Conservation (phyloP, 1,284 basidiomycete genomes). For the Schizopora paradoxa region DNA sequence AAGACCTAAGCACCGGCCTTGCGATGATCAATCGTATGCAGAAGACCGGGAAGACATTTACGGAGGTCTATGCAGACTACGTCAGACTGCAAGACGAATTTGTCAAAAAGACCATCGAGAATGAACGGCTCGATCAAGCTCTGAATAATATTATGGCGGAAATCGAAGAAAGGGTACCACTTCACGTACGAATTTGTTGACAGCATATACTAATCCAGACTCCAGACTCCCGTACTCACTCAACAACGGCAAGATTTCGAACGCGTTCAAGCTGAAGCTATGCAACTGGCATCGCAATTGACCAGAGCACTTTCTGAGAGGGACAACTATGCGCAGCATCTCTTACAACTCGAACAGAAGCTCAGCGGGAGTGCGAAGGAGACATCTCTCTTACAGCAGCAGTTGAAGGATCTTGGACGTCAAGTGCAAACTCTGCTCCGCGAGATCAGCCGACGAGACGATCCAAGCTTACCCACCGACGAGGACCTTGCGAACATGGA, state of each 20-base stretch:
- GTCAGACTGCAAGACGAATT: conserved; percentile 82
- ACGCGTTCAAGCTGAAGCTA: conserved; percentile 69
- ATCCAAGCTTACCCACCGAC: conserved; percentile 73
- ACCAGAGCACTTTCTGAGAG: conserved; percentile 65
- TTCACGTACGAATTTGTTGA: too few species aligned
- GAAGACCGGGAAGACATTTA: conserved; percentile 79
- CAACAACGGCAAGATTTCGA: conserved; percentile 86
- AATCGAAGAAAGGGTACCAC: conserved; percentile 86
- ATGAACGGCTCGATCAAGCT: conserved; percentile 74
- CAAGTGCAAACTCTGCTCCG: conserved; percentile 81
- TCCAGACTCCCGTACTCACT: conserved; percentile 81
- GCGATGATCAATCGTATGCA: conserved; percentile 77
- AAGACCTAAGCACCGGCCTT: conserved; percentile 77
- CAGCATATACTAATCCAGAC: too few species aligned
- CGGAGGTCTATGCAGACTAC: conserved; percentile 86
- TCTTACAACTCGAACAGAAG: conserved; percentile 58
- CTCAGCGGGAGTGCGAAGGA: conserved; percentile 60
- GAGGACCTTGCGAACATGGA: conserved; percentile 56
- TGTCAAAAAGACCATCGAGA: conserved; percentile 71
- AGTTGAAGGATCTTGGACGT: conserved; percentile 80
- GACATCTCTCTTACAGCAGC: conserved; percentile 66
- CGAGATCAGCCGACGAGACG: conserved; percentile 75
- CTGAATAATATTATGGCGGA: conserved; percentile 71
- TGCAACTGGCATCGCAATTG: conserved; percentile 77
- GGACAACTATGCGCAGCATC: conserved; percentile 45